Evolutionary conservation across 163 green algal species (phyloP).

Genomic region (Trebouxiophyceae sp.): DNA sequence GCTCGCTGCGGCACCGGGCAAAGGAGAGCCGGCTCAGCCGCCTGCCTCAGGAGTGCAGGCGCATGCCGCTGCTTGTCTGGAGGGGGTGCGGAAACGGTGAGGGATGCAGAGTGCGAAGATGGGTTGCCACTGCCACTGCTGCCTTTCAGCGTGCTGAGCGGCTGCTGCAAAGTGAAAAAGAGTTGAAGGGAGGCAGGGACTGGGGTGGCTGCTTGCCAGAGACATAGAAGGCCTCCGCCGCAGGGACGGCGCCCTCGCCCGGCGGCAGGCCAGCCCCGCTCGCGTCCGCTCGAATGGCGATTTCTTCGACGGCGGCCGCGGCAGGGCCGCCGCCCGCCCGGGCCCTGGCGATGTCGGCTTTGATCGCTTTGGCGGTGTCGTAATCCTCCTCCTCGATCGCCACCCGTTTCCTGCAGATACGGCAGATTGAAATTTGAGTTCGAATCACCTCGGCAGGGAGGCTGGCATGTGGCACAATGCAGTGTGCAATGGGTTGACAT

Average conservation of each 20-base stretch:
- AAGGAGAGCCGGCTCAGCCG: too few relatives aligned
- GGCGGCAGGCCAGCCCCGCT: not conserved
- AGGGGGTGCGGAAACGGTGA: too few relatives aligned
- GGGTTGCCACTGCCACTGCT: too few relatives aligned
- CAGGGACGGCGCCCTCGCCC: not conserved
- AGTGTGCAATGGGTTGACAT: too few relatives aligned
- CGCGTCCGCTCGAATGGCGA: not conserved
- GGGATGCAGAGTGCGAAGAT: too few relatives aligned
- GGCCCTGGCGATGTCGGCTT: slow-evolving; percentile 80
- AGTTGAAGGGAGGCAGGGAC: not conserved
- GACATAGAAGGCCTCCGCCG: not conserved
- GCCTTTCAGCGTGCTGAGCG: too few relatives aligned
- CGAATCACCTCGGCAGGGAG: too few relatives aligned
- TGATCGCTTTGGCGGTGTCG: slow-evolving; percentile 86
- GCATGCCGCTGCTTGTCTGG: too few relatives aligned
- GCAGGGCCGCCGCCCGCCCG: slow-evolving; percentile 10
- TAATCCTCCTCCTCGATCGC: slow-evolving; percentile 85
- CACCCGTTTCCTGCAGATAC: slow-evolving; percentile 15
- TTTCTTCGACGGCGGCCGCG: not conserved
- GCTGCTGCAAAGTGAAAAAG: not conserved
- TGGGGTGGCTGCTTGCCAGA: not conserved
- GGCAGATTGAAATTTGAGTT: not conserved
- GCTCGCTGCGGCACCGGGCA: too few relatives aligned
- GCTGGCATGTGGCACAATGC: too few relatives aligned
- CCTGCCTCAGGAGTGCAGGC: too few relatives aligned